Evolutionary conservation across 139 green algal genomes (phyloP).

Genomic region (Chlamydomonas sphaeroides): DNA sequence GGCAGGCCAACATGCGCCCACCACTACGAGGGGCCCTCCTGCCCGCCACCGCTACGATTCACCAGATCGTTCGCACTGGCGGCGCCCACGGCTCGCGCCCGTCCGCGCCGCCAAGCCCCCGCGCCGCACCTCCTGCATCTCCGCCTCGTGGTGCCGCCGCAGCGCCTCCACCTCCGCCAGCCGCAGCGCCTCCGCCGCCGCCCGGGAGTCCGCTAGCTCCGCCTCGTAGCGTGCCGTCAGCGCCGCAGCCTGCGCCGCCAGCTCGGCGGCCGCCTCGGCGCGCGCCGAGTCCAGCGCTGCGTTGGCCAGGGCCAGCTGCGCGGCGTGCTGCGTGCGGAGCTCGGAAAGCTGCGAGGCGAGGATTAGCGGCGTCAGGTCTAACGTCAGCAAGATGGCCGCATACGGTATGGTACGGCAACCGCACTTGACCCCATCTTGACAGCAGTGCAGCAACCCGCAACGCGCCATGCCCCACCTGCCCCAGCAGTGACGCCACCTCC

Average conservation of each 20-base stretch:
- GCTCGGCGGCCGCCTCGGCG: background rate
- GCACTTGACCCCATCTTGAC: too few relatives aligned
- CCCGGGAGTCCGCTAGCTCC: background rate
- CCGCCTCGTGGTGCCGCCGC: background rate
- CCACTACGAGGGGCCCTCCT: too few relatives aligned
- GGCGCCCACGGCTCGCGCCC: too few relatives aligned
- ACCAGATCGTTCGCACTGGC: background rate
- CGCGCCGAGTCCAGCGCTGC: background rate
- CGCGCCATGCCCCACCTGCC: background rate
- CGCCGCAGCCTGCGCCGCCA: background rate
- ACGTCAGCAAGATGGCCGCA: too few relatives aligned
- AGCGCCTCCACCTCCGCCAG: background rate
- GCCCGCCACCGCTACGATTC: too few relatives aligned
- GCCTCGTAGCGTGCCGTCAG: background rate
- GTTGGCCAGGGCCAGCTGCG: slow-evolving; percentile 10
- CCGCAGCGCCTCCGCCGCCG: background rate
- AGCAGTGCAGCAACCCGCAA: background rate
- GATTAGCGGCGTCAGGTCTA: too few relatives aligned
- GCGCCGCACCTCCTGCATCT: background rate
- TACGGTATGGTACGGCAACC: background rate
- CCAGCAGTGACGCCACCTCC: slow-evolving; percentile 11
- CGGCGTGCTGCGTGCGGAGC: slow-evolving; percentile 17
- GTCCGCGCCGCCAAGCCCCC: too few relatives aligned
- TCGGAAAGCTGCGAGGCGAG: background rate
- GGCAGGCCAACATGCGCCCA: too few relatives aligned